Evolutionary conservation across 1,284 basidiomycete genomes (phyloP).

Genomic region (Irpex lacteus): DNA sequence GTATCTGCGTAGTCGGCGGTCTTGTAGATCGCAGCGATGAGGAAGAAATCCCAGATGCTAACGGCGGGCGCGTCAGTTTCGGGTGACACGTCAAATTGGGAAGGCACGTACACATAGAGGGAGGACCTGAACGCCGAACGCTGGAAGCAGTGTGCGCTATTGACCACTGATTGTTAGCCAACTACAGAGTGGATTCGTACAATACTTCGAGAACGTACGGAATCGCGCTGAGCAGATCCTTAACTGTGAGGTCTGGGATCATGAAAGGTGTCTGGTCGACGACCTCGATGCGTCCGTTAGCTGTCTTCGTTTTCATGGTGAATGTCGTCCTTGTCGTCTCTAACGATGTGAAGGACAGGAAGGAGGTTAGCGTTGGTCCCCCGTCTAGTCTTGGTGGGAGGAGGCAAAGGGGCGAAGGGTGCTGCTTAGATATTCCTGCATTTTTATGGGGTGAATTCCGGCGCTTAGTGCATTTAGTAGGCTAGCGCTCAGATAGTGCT

Average conservation of each 20-base stretch:
- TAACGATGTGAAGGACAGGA: slow-evolving; percentile 7
- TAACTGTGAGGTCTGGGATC: slow-evolving; percentile 82
- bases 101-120: slow-evolving; percentile 68
- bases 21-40: slow-evolving; percentile 73
- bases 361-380: not conserved
- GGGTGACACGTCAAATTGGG: slow-evolving; percentile 11
- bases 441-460: slow-evolving; percentile 16
- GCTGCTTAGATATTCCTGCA: slow-evolving; percentile 2
- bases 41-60: slow-evolving; percentile 70
- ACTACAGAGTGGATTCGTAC: not conserved
- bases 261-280: slow-evolving; percentile 62
- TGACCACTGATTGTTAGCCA: not conserved
- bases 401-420: slow-evolving; percentile 10
- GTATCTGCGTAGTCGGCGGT: slow-evolving; percentile 68
- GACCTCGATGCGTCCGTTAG: slow-evolving; percentile 25
- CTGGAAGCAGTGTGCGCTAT: slow-evolving; percentile 87
- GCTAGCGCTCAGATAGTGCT: not conserved
- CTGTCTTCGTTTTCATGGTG: slow-evolving; percentile 24
- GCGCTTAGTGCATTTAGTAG: slow-evolving; percentile 2
- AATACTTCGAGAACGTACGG: slow-evolving; percentile 55
- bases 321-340: slow-evolving; percentile 11
- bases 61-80: slow-evolving; percentile 15
- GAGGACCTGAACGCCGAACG: slow-evolving; percentile 85
- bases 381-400: slow-evolving; percentile 1
- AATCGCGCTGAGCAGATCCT: slow-evolving; percentile 85